Evolutionary conservation across 495 filamentous ascomycete genomes (phyloP).

Genomic region (Filosporella fistucella): DNA sequence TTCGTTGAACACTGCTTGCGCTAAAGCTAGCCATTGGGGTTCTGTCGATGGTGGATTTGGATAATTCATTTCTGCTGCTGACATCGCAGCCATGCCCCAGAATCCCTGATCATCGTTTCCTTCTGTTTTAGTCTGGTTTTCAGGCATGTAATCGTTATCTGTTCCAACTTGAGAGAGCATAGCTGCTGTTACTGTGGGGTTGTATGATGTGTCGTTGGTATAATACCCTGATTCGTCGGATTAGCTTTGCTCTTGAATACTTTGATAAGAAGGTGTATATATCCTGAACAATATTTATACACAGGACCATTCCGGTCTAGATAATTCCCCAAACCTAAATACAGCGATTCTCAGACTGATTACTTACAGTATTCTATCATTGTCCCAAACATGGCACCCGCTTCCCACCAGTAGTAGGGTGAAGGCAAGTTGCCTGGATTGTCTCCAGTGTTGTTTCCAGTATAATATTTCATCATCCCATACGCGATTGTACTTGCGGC

Average conservation of each 20-base stretch:
- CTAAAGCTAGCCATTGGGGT: constrained; percentile 74
- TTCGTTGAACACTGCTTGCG: constrained; percentile 73
- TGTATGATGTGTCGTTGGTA: constrained; percentile 72
- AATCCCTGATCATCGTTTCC: constrained; percentile 88
- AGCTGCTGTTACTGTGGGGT: constrained; percentile 61
- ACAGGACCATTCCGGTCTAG: too few species aligned
- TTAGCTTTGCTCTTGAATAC: too few species aligned
- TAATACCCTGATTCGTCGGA: too few species aligned
- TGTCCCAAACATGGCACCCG: constrained; percentile 68
- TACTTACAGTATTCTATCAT: constrained; percentile 77
- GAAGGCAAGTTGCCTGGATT: constrained; percentile 66
- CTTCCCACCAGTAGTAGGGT: constrained; percentile 84
- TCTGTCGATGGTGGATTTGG: constrained; percentile 56
- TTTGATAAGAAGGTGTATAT: too few species aligned
- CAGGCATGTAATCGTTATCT: constrained; percentile 69
- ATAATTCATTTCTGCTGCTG: constrained; percentile 63
- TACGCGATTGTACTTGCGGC: constrained; percentile 58
- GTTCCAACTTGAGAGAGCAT: constrained; percentile 67
- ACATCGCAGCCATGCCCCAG: constrained; percentile 64
- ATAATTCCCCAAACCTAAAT: constrained; percentile 53
- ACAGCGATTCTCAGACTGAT: constrained; percentile 29
- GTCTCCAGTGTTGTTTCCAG: constrained; percentile 65
- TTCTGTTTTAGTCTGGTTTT: constrained; percentile 69
- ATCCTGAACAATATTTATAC: too few species aligned
- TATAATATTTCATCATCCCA: constrained; percentile 64